Conservation (phyloP, 768 basidiomycete genomes). For the Tricholoma matsutake region DNA sequence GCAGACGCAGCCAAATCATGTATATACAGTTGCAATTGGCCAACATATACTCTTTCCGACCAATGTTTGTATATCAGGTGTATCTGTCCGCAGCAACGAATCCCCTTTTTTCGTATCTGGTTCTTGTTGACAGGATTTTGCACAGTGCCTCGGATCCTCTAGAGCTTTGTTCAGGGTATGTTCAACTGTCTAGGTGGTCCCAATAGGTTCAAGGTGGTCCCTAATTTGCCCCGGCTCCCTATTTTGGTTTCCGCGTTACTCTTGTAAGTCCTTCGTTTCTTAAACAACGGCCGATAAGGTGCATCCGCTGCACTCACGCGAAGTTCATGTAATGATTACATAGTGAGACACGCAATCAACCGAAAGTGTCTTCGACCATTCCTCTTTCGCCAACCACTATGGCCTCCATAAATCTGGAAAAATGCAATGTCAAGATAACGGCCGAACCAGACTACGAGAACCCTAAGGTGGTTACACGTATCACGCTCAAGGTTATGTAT, state of each 20-base stretch:
- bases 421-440: background rate
- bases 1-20: background rate
- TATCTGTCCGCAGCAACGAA: background rate
- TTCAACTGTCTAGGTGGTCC: too few species aligned
- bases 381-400: background rate
- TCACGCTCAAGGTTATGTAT: slow-evolving; percentile 7
- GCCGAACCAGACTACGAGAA: slow-evolving; percentile 5
- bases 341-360: background rate
- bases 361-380: background rate
- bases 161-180: too few species aligned
- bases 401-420: background rate
- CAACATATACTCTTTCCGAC: background rate
- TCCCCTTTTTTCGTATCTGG: background rate
- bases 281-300: too few species aligned
- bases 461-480: slow-evolving; percentile 4
- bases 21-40: background rate
- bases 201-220: too few species aligned
- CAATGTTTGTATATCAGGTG: background rate
- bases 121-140: background rate
- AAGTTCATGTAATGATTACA: background rate
- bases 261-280: too few species aligned
- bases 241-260: too few species aligned
- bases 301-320: background rate
- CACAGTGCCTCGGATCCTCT: background rate
- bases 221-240: too few species aligned